Percentiles rank a stretch among this genome's conserved stretches.
Evolutionary conservation across 768 basidiomycete species (phyloP).

Genomic region (Kwoniella heveanensis): DNA sequence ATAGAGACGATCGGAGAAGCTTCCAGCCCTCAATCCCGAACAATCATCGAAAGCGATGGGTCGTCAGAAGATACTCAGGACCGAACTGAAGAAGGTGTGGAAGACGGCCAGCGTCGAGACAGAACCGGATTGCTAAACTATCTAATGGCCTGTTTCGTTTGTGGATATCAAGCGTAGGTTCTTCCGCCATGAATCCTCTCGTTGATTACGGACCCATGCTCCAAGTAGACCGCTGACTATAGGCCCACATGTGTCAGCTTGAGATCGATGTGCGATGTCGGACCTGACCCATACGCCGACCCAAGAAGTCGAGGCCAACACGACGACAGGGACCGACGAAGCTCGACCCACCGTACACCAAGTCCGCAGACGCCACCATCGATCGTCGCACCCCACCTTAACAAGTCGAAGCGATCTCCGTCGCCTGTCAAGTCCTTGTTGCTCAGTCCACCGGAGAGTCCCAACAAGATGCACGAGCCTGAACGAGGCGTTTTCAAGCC

Average conservation of each 20-base stretch:
- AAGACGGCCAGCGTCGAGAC: background rate
- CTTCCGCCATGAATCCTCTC: too few species aligned
- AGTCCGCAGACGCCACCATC: slow-evolving; percentile 1
- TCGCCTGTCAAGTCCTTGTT: background rate
- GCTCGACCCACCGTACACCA: background rate
- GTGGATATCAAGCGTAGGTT: background rate
- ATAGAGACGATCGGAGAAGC: too few species aligned
- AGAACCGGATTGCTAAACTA: background rate
- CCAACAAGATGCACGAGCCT: background rate
- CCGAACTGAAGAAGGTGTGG: too few species aligned
- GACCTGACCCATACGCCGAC: background rate
- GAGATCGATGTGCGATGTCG: background rate
- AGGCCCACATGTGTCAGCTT: too few species aligned
- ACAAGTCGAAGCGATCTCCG: background rate
- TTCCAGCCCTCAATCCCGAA: too few species aligned
- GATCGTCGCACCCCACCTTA: slow-evolving; percentile 9
- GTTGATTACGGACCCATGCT: too few species aligned
- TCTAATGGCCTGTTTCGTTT: background rate
- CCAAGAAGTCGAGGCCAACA: background rate
- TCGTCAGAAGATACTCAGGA: background rate
- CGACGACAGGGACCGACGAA: background rate
- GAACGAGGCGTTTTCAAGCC: background rate
- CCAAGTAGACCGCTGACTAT: too few species aligned
- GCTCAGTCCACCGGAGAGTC: background rate
- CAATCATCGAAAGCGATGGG: too few species aligned